These are phyloP conservation scores for Cordyceps javanica DNA, from an alignment of 2,329 filamentous ascomycete genomes.

Conservation along the genomic window DNA sequence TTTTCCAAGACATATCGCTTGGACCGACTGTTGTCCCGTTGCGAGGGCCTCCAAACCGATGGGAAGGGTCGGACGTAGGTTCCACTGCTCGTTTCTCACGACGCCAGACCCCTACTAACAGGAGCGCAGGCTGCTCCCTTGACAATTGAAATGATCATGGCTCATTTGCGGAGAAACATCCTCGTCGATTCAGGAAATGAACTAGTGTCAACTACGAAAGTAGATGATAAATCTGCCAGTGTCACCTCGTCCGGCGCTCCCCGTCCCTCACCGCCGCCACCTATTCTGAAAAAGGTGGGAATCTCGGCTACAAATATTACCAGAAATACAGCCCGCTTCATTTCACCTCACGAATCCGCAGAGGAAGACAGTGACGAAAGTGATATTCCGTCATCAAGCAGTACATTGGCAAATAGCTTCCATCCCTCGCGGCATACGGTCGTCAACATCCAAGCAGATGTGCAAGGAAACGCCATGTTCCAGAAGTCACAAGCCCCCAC, in stretches of 20 bases:
- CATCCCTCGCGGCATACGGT: constrained; percentile 15
- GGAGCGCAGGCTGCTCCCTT: constrained; percentile 22
- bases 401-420: constrained; percentile 27
- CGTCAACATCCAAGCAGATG: background rate
- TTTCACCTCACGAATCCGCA: constrained; percentile 45
- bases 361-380: constrained; percentile 31
- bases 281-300: constrained; percentile 55
- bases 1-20: constrained; percentile 53
- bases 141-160: constrained; percentile 22
- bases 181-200: background rate
- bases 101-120: constrained; percentile 12
- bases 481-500: background rate
- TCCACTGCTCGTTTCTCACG: constrained; percentile 6
- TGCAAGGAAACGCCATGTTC: background rate
- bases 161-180: constrained; percentile 17
- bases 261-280: constrained; percentile 44
- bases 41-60: constrained; percentile 45
- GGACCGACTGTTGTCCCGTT: constrained; percentile 53
- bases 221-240: background rate
- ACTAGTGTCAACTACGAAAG: background rate
- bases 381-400: constrained; percentile 27
- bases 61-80: constrained; percentile 44
- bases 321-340: constrained; percentile 55
- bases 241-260: constrained; percentile 36
- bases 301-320: constrained; percentile 47